phyloP scores from a whole-genome alignment of 2,329 filamentous ascomycete species.

The Colletotrichum sp. region DNA sequence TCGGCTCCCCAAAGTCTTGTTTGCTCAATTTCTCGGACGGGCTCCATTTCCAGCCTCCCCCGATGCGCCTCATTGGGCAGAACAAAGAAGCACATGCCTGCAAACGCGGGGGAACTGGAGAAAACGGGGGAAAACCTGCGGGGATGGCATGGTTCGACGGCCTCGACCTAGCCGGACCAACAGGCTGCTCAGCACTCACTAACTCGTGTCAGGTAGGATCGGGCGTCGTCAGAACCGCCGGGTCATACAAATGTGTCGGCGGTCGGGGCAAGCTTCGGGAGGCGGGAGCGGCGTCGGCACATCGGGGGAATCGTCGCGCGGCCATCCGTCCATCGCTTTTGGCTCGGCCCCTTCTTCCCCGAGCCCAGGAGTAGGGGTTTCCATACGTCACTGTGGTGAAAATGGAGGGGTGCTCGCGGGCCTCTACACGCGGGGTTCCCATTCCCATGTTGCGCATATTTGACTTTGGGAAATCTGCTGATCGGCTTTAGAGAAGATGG shows the following conservation, averaged over 20 bases:
- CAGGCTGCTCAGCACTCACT: neutral
- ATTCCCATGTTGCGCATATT: neutral
- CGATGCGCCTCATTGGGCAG: neutral
- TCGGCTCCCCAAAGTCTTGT: neutral
- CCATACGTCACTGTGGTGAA: constrained; percentile 5
- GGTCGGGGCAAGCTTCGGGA: constrained; percentile 6
- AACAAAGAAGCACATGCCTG: neutral
- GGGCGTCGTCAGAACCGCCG: constrained; percentile 6
- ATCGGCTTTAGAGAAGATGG: neutral
- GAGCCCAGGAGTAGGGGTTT: neutral
- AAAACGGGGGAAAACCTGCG: neutral
- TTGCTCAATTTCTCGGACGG: neutral
- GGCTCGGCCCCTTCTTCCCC: constrained; percentile 9
- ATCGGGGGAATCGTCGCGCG: constrained; percentile 14
- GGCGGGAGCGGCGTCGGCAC: neutral
- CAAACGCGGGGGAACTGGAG: constrained; percentile 1
- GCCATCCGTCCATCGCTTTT: neutral
- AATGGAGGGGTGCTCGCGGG: neutral
- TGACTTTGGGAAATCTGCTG: neutral
- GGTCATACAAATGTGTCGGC: neutral
- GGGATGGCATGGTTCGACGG: neutral
- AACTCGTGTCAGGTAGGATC: neutral
- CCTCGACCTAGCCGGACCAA: neutral
- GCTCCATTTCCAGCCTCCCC: neutral
- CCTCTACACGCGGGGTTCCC: neutral